Percentiles rank a stretch among this genome's conserved stretches.
Conservation (phyloP, 441 rosid genomes). For the Bruguiera hainesii region DNA sequence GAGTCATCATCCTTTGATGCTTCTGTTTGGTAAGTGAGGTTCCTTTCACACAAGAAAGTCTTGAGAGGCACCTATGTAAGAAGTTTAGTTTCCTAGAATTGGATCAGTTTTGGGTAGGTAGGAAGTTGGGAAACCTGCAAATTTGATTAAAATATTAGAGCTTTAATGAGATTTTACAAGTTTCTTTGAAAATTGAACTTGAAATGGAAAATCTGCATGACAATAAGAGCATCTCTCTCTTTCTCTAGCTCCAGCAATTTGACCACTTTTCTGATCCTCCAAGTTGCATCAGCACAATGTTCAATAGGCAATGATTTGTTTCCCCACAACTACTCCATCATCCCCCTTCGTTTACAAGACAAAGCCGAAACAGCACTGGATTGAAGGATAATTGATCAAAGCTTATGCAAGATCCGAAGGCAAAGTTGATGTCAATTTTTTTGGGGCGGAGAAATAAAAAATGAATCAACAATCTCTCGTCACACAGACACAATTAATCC, state of each 20-base stretch:
- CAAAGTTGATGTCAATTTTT: constrained; percentile 10
- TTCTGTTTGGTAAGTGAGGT: constrained; percentile 19
- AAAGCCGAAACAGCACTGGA: not conserved
- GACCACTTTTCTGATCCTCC: not conserved
- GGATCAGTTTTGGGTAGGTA: constrained; percentile 12
- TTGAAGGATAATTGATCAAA: not conserved
- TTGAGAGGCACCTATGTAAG: not conserved
- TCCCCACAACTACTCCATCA: not conserved
- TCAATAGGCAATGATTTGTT: constrained; percentile 9
- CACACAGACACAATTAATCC: constrained; percentile 13
- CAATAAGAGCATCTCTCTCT: not conserved
- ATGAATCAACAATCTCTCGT: constrained; percentile 11
- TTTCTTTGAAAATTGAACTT: not conserved
- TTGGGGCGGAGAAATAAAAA: not conserved
- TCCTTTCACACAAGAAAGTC: constrained; percentile 10
- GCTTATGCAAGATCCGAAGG: not conserved
- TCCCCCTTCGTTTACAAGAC: not conserved
- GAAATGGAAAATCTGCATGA: not conserved
- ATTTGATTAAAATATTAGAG: not conserved
- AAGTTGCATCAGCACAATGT: not conserved
- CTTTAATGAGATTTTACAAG: not conserved
- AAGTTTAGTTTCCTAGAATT: constrained; percentile 26
- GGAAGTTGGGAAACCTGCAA: too few relatives aligned
- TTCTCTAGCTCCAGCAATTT: not conserved
- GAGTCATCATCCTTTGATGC: constrained; percentile 7